Percentiles rank a stretch among this genome's conserved stretches.
These are phyloP conservation scores for Coffea eugenioides DNA, from an alignment of 257 asterid species.

Conservation along the genomic window DNA sequence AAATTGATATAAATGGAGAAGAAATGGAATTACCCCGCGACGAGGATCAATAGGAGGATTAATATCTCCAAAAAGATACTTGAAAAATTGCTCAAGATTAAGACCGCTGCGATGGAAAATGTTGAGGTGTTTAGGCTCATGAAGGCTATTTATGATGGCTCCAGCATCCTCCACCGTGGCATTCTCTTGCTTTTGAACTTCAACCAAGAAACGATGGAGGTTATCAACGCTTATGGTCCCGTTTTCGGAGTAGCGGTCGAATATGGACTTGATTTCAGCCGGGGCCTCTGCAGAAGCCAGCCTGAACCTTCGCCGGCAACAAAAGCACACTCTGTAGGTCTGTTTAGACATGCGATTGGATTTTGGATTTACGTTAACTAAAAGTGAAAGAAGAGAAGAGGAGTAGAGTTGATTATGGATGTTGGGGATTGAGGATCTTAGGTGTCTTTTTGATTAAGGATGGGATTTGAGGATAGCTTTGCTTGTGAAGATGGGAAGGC, in stretches of 20 bases:
- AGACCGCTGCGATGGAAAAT: slow-evolving; percentile 50
- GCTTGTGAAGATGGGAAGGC: slow-evolving; percentile 19
- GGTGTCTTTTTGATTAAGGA: neutral
- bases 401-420: neutral
- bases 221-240: slow-evolving; percentile 49
- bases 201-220: slow-evolving; percentile 58
- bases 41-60: slow-evolving; percentile 60
- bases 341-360: slow-evolving; percentile 49
- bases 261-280: slow-evolving; percentile 41
- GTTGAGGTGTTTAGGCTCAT: slow-evolving; percentile 41
- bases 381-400: too few species aligned
- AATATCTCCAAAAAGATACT: slow-evolving; percentile 48
- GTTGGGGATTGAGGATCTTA: neutral
- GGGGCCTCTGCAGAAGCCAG: slow-evolving; percentile 66
- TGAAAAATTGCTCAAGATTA: slow-evolving; percentile 47
- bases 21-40: slow-evolving; percentile 41
- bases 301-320: slow-evolving; percentile 64
- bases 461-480: neutral
- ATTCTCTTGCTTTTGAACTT: slow-evolving; percentile 55
- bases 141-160: slow-evolving; percentile 39
- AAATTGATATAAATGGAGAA: too few species aligned
- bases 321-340: slow-evolving; percentile 68
- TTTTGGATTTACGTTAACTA: too few species aligned
- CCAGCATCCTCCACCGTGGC: slow-evolving; percentile 60
- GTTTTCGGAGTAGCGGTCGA: slow-evolving; percentile 43